Base-by-base conservation (phyloP, 2,329 filamentous ascomycete species). In the Blastomyces percursus region DNA sequence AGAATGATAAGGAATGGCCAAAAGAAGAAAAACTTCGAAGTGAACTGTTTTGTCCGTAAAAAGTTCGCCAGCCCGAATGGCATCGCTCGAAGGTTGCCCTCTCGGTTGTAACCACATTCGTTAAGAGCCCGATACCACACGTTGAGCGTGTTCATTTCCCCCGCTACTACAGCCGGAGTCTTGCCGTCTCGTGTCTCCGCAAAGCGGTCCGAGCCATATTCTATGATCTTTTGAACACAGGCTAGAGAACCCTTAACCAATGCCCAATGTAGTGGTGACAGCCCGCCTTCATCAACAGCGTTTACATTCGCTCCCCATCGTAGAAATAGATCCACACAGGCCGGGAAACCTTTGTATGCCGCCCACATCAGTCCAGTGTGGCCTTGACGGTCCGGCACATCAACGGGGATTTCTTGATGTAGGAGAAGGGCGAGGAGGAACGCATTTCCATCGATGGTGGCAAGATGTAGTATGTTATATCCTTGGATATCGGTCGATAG, bases 331-430 rank as follows among this genome's bases (percentile, higher is more conserved):
- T 97, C 94, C 57, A 97, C 93, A 69, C 91, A 96, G 56, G 88
- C 86, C 0, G 93, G 90, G 73, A 88, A 96, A 44, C 95, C 94
- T 76, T 99, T 99, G 79, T 99, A 99, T 19, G 93, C 93, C 21
- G 94, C 91, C 94, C 94, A 99, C 94, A 99, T 99, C 65, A 99
- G 81, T 64, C 88, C 88, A 0, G 94, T 97, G 75, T 99, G 95
- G 6, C 92, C 91, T 72, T 91, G 93, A 59, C 85, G 85, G 76
- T 99, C 94, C 61, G 88, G 82, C 6, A 94, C 89, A 73, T 99
- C 94, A 65, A 99, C 91, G 19, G 91, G 90, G 64, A 99, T 94
- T 71, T 94, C 91, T 72, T 96, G 92, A 77, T 99, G 94, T 30
- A 99, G 83, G 8, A 99, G 84, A 1, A 99, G 83, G 59, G 92